Conservation (phyloP, 495 filamentous ascomycete genomes). For the Talaromyces proteolyticus region DNA sequence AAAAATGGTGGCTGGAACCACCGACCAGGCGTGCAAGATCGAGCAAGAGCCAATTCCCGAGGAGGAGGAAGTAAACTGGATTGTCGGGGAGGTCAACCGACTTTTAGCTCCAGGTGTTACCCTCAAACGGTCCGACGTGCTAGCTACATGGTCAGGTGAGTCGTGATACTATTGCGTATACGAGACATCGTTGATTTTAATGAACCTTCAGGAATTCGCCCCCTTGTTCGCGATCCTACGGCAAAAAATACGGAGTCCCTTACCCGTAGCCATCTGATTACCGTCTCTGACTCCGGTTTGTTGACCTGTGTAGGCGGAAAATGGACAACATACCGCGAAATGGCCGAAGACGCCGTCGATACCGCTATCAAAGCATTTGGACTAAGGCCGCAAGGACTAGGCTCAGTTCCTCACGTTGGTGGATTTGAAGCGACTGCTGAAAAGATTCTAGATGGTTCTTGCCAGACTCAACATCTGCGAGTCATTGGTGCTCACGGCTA, state of each 20-base stretch:
- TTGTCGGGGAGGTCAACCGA: conserved; percentile 69
- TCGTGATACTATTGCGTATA: not conserved
- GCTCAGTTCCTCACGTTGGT: no score
- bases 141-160: conserved; percentile 72
- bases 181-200: not conserved
- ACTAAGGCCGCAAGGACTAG: conserved; percentile 50
- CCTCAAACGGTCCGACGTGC: conserved; percentile 75
- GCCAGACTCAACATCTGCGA: conserved; percentile 73
- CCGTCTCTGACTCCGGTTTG: conserved; percentile 68
- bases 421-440: conserved; percentile 50
- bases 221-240: conserved; percentile 77
- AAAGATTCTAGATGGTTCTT: conserved; percentile 61
- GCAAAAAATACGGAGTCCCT: conserved; percentile 83
- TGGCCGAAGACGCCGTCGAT: conserved; percentile 84
- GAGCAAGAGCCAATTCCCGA: conserved; percentile 67
- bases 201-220: conserved; percentile 51
- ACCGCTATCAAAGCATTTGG: conserved; percentile 64
- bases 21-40: conserved; percentile 66
- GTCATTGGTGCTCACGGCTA: conserved; percentile 78
- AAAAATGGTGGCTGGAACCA: conserved; percentile 85
- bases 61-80: conserved; percentile 83
- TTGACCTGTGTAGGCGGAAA: conserved; percentile 80
- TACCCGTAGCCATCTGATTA: conserved; percentile 80
- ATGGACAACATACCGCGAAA: conserved; percentile 88
- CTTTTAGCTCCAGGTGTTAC: conserved; percentile 79